Evolutionary conservation across 176 grass and related monocot species (phyloP).

Genomic region (Triticum turgidum): DNA sequence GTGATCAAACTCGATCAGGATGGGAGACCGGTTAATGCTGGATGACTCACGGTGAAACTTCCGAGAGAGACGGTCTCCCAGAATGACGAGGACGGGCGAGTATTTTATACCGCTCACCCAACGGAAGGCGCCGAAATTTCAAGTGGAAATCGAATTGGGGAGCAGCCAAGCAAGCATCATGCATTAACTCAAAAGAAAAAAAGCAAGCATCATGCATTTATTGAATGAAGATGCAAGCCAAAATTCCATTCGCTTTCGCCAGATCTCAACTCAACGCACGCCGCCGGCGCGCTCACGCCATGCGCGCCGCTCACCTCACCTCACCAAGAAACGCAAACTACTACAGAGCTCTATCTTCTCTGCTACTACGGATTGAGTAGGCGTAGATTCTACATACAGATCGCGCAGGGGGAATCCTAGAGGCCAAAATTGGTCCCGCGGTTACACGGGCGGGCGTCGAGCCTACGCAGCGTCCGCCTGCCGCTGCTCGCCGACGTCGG

Average conservation of each 20-base stretch:
- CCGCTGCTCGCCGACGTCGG: background rate
- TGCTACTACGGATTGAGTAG: background rate
- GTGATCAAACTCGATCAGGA: background rate
- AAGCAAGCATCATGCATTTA: background rate
- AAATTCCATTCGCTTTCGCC: background rate
- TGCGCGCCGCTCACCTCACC: background rate
- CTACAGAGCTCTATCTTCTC: background rate
- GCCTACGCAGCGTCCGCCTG: background rate
- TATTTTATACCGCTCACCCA: background rate
- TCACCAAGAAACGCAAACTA: background rate
- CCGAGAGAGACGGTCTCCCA: background rate
- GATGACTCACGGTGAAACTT: background rate
- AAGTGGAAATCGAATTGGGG: background rate
- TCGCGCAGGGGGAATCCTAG: background rate
- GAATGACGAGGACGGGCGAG: too few species aligned
- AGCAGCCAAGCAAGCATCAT: background rate
- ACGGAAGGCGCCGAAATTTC: background rate
- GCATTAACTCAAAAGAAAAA: background rate
- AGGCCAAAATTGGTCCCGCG: conserved; percentile 36
- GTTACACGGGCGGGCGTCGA: background rate
- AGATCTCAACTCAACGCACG: background rate
- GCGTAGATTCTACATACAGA: background rate
- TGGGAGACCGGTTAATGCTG: background rate
- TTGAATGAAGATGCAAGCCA: background rate
- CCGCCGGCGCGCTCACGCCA: too few species aligned